Conservation (phyloP, 768 basidiomycete genomes). For the Lyophyllum decastes region DNA sequence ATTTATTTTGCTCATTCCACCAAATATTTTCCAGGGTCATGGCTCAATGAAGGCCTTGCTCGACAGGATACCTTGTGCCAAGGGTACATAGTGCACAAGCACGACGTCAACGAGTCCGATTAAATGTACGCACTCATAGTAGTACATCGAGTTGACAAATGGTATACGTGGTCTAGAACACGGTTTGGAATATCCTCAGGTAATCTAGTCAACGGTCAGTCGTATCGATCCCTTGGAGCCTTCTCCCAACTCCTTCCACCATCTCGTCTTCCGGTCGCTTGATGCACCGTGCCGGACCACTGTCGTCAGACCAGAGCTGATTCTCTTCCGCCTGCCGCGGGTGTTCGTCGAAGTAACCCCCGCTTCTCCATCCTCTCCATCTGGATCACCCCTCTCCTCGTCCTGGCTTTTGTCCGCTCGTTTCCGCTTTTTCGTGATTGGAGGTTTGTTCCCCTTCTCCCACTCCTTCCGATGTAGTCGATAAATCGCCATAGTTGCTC, state of each 20-base stretch:
- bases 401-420: slow-evolving; percentile 14
- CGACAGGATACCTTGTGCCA: no score
- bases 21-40: no score
- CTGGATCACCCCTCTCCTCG: slow-evolving; percentile 16
- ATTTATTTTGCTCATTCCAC: not conserved
- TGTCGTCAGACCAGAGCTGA: slow-evolving; percentile 64
- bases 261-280: slow-evolving; percentile 29
- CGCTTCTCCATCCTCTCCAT: slow-evolving; percentile 4
- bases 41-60: no score
- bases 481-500: slow-evolving; percentile 95
- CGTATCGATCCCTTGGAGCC: slow-evolving; percentile 22
- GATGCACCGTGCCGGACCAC: slow-evolving; percentile 35
- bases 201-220: not conserved
- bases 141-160: no score
- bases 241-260: slow-evolving; percentile 48
- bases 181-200: no score
- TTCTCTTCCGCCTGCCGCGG: slow-evolving; percentile 59
- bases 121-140: no score
- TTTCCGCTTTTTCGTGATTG: slow-evolving; percentile 23
- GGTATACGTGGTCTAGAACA: no score
- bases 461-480: slow-evolving; percentile 79
- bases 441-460: slow-evolving; percentile 58
- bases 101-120: no score
- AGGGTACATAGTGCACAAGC: no score
- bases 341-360: slow-evolving; percentile 28